These are phyloP conservation scores for Ogataea angusta DNA, from an alignment of 805 yeast species.

Conservation along the genomic window DNA sequence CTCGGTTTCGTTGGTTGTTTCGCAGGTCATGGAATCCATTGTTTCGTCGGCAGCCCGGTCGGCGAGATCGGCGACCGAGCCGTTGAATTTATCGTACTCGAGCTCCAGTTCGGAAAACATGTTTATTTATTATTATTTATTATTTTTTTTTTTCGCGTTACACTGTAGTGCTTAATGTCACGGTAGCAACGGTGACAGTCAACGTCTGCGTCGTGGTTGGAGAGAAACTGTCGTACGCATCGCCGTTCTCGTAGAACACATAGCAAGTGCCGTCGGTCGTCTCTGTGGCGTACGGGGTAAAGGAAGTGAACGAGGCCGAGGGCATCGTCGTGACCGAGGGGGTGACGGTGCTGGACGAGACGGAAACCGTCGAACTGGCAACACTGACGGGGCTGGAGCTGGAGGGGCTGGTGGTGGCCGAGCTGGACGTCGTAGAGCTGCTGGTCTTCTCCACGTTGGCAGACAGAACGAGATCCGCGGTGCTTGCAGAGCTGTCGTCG, in stretches of 20 bases:
- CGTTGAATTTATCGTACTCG: slow-evolving; percentile 33
- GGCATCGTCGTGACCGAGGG: slow-evolving; percentile 12
- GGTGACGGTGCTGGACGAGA: slow-evolving; percentile 13
- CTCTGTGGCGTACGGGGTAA: slow-evolving; percentile 33
- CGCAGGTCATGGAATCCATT: slow-evolving; percentile 18
- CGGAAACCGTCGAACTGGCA: slow-evolving; percentile 5
- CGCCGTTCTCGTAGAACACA: slow-evolving; percentile 36
- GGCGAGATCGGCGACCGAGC: slow-evolving; percentile 30
- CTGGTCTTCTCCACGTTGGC: slow-evolving; percentile 4
- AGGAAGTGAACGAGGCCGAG: slow-evolving; percentile 22
- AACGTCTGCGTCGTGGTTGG: slow-evolving; percentile 35
- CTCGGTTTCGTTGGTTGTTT: slow-evolving; percentile 24
- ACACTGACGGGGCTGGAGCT: slow-evolving; percentile 9
- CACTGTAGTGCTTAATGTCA: slow-evolving; percentile 23
- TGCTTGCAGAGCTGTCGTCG: background rate
- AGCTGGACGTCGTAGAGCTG: slow-evolving; percentile 13
- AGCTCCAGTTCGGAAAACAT: slow-evolving; percentile 26
- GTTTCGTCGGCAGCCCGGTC: slow-evolving; percentile 15
- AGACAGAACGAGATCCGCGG: slow-evolving; percentile 3
- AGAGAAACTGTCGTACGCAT: slow-evolving; percentile 22
- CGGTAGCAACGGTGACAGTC: slow-evolving; percentile 34
- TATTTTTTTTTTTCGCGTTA: slow-evolving; percentile 10
- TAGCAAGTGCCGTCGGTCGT: slow-evolving; percentile 32
- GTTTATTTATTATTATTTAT: slow-evolving; percentile 5
- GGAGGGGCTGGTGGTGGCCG: slow-evolving; percentile 24